phyloP scores from a whole-genome alignment of 371 early-diverging fungal species.

The Fennellomyces sp. region DNA sequence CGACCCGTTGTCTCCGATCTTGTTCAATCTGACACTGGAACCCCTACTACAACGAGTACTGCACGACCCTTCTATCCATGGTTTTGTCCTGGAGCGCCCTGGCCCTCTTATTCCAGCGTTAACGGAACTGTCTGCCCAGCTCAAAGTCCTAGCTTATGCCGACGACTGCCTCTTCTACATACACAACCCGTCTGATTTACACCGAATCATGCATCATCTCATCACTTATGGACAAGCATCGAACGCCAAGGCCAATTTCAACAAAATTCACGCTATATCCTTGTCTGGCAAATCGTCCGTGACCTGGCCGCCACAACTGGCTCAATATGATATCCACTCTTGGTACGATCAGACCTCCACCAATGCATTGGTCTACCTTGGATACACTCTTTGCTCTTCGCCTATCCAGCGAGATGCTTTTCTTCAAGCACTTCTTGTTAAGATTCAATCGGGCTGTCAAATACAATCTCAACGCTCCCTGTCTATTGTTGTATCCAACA shows the following conservation, averaged over 20 bases:
- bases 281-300: too few species aligned
- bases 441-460: not conserved
- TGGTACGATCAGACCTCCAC: too few species aligned
- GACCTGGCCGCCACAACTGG: too few species aligned
- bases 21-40: constrained; percentile 24
- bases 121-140: not conserved
- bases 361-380: too few species aligned
- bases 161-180: constrained; percentile 9
- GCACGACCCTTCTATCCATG: not conserved
- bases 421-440: too few species aligned
- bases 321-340: too few species aligned
- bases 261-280: not conserved
- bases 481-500: too few species aligned
- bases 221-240: not conserved
- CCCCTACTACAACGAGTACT: constrained; percentile 7
- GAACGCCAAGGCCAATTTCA: constrained; percentile 3
- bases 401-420: too few species aligned
- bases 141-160: constrained; percentile 9
- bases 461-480: not conserved
- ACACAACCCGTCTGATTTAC: not conserved
- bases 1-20: constrained; percentile 18
- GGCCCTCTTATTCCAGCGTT: too few species aligned
- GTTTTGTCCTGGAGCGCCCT: too few species aligned
- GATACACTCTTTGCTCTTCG: too few species aligned
- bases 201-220: not conserved